These are phyloP conservation scores for Cladosporium sp. DNA, from an alignment of 2,329 filamentous ascomycete species.

Conservation along the genomic window DNA sequence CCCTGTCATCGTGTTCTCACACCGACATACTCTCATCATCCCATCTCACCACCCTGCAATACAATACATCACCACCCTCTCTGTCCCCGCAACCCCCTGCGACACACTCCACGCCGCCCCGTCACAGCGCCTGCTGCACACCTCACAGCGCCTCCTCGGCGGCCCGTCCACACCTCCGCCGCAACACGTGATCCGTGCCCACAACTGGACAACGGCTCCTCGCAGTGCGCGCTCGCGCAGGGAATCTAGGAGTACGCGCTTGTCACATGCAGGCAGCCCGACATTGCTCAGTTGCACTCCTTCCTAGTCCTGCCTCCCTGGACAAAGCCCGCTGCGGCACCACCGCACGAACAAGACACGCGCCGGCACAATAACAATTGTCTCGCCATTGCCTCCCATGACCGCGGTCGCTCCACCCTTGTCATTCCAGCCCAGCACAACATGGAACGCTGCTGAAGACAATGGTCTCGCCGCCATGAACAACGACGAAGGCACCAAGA, in stretches of 20 bases:
- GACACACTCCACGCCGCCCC: neutral
- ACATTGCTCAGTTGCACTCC: neutral
- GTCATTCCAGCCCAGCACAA: slow-evolving; percentile 61
- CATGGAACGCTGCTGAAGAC: slow-evolving; percentile 50
- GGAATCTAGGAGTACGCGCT: slow-evolving; percentile 14
- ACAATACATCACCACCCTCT: neutral
- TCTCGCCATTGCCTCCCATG: slow-evolving; percentile 45
- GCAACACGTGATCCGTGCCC: slow-evolving; percentile 17
- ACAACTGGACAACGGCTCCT: slow-evolving; percentile 9
- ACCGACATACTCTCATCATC: neutral
- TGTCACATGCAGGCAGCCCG: slow-evolving; percentile 18
- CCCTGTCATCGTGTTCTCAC: neutral
- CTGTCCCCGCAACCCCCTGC: neutral
- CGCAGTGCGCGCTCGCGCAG: slow-evolving; percentile 14
- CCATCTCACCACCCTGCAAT: slow-evolving; percentile 1
- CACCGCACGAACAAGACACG: slow-evolving; percentile 6
- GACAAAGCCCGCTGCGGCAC: slow-evolving; percentile 15
- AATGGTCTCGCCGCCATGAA: slow-evolving; percentile 66
- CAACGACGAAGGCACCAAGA: slow-evolving; percentile 79
- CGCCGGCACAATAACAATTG: slow-evolving; percentile 11
- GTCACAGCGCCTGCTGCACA: neutral
- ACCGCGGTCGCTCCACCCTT: slow-evolving; percentile 68
- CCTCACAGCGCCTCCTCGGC: slow-evolving; percentile 2
- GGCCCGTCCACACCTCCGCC: slow-evolving; percentile 12
- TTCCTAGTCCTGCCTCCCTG: neutral